A percentile compares a stretch with the other conserved stretches of the same genome.
Conservation (phyloP, 2,329 filamentous ascomycete genomes). For the Sporothrix humicola region DNA sequence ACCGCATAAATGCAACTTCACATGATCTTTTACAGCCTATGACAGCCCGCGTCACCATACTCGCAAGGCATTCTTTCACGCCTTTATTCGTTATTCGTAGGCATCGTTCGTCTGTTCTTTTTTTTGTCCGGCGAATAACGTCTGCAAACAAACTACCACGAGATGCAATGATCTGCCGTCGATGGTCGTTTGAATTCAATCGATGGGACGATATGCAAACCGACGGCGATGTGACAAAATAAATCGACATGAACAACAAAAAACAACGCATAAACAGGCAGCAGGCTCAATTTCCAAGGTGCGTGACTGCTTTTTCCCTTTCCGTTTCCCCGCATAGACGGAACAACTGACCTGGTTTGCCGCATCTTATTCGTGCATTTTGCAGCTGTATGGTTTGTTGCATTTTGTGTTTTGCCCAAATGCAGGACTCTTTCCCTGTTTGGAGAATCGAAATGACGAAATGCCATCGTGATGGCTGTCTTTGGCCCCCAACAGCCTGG, state of each 20-base stretch:
- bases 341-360: constrained; percentile 22
- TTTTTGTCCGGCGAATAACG: not conserved
- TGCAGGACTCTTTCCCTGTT: constrained; percentile 11
- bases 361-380: constrained; percentile 20
- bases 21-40: constrained; percentile 5
- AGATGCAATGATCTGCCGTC: constrained; percentile 10
- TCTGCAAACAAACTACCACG: not conserved
- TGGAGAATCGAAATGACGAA: not conserved
- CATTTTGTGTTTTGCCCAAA: constrained; percentile 3
- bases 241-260: not conserved
- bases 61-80: not conserved
- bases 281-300: not conserved
- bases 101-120: not conserved
- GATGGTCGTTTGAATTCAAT: no score
- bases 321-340: not conserved
- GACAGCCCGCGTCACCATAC: not conserved
- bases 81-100: no score
- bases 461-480: constrained; percentile 13
- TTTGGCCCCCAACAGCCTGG: not conserved
- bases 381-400: not conserved
- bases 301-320: not conserved
- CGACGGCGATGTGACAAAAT: not conserved
- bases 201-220: constrained; percentile 2
- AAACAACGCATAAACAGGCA: constrained; percentile 9
- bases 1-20: constrained; percentile 28